Evolutionary conservation across 2,329 filamentous ascomycete species (phyloP), one percentile per base, ranked within the genome.

Genomic region (Lasiodiplodia sp.): DNA sequence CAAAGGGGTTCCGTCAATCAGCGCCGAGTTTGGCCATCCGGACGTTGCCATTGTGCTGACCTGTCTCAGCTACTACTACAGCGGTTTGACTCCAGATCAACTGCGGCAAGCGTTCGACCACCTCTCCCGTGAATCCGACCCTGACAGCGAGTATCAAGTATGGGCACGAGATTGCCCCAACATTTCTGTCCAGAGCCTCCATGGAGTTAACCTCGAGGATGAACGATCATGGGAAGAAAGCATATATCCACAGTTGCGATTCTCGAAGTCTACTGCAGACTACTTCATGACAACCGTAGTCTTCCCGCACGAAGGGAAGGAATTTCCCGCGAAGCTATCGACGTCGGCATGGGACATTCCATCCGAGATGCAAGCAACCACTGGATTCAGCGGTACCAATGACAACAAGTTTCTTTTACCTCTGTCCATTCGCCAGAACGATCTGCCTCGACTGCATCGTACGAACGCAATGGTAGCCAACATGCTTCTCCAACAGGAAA

Each of bases 371-470:
- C 25, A 12, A 16, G 23, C 37, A 6, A 88, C 85, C 0, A 89
- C 87, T 0, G 91, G 91, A 0, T 93, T 93, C 73, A 91, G 88
- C 67, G 90, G 91, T 0, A 93, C 91, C 0, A 90, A 88, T 28
- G 90, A 93, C 71, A 87, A 86, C 0, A 77, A 83, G 12, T 79
- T 83, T n/a, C 73, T 90, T 0, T 79, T 93, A 0, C 90, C 90
- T 0, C 72, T 90, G 0, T 78, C 72, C 0, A 82, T 92, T 0
- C 72, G 79, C 0, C 88, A 92, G 37, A 77, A 86, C 0, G 87
- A 92, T 40, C 79, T 90, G 0, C 72, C 77, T 0, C 77, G 79
- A 0, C 87, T 91, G 47, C 79, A 78, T 1, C 88, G 91, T 63
- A 94, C 91, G 0, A 92, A 92, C 71, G 90, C 91, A 0, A 74